Conservation (phyloP, 345 rosid species). For the Aethionema arabicum region DNA sequence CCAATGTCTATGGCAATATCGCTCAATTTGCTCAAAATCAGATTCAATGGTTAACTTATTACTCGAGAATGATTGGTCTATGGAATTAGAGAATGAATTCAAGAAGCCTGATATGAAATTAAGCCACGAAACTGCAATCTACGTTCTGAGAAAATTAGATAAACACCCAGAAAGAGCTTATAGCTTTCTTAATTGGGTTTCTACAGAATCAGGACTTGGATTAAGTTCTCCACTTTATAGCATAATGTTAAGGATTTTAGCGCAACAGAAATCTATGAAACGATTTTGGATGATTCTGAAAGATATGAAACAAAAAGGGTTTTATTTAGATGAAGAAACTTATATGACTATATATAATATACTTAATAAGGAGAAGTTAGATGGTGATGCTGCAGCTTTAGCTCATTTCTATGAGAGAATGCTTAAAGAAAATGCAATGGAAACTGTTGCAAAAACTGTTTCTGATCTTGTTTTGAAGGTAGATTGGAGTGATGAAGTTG, state of each 20-base stretch:
- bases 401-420: conserved; percentile 63
- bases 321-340: conserved; percentile 71
- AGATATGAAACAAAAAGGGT: conserved; percentile 69
- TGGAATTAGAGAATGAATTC: conserved; percentile 49
- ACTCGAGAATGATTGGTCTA: conserved; percentile 48
- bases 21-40: conserved; percentile 46
- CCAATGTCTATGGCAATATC: conserved; percentile 26
- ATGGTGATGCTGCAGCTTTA: conserved; percentile 56
- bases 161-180: conserved; percentile 55
- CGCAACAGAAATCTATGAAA: conserved; percentile 48
- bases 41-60: conserved; percentile 50
- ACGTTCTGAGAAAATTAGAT: conserved; percentile 60
- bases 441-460: conserved; percentile 41
- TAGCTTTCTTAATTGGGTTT: conserved; percentile 64
- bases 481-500: conserved; percentile 56
- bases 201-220: conserved; percentile 51
- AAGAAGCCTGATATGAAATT: conserved; percentile 30
- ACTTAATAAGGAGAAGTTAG: conserved; percentile 51
- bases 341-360: conserved; percentile 42
- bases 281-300: conserved; percentile 59
- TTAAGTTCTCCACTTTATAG: conserved; percentile 66
- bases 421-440: conserved; percentile 62
- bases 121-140: conserved; percentile 66
- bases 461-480: conserved; percentile 40
- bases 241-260: conserved; percentile 62